Conservation (phyloP, 2,329 filamentous ascomycete genomes). For the Magnaporthales sp. region DNA sequence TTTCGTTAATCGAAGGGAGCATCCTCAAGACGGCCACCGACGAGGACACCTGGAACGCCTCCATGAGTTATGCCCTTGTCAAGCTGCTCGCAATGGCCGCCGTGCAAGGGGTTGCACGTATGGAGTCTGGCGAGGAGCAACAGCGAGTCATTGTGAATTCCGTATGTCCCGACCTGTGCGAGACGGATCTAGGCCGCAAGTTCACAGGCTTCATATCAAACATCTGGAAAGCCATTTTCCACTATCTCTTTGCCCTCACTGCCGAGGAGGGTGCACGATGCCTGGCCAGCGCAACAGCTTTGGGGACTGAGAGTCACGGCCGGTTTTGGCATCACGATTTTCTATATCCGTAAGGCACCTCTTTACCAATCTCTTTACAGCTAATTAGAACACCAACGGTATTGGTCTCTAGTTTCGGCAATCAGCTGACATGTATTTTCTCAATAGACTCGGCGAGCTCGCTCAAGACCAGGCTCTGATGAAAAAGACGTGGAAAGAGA, state of each 20-base stretch:
- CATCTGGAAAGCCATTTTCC: not conserved
- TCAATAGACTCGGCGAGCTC: constrained; percentile 1
- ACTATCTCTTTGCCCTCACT: not conserved
- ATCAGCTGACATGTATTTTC: not conserved
- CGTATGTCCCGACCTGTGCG: constrained; percentile 6
- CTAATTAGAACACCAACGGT: not conserved
- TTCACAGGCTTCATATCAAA: not conserved
- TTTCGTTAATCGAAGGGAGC: not conserved
- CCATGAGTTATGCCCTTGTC: constrained; percentile 3
- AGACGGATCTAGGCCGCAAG: constrained; percentile 7
- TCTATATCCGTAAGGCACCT: constrained; percentile 4
- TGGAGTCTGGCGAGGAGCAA: not conserved
- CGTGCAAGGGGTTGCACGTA: not conserved
- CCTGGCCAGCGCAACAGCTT: constrained; percentile 7
- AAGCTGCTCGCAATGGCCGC: constrained; percentile 9
- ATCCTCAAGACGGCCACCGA: constrained; percentile 5
- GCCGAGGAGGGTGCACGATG: constrained; percentile 7
- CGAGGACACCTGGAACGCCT: constrained; percentile 1
- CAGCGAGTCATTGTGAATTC: constrained; percentile 7
- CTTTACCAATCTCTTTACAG: not conserved
- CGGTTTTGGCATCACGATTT: constrained; percentile 10
- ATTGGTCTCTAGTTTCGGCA: not conserved
- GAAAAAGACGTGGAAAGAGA: not conserved
- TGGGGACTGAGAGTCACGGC: constrained; percentile 8
- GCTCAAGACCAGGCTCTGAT: constrained; percentile 1